Base-by-base conservation (phyloP, 2,329 filamentous ascomycete genomes). In the Pseudocercospora musae region DNA sequence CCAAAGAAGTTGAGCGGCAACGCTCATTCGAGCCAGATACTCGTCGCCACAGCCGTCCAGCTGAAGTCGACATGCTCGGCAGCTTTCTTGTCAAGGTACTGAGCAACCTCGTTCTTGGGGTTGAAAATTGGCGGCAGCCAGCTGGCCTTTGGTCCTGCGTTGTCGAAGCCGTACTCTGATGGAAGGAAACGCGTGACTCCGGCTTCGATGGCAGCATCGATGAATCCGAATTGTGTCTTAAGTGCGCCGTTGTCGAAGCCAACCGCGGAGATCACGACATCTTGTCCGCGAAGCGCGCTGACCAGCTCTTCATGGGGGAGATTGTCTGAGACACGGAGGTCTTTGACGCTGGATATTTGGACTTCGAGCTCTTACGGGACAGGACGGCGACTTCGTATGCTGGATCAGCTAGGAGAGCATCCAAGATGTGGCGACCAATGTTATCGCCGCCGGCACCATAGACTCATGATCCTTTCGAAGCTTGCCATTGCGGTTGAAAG, bases 151-250 rank as follows among this genome's bases (percentile, higher is more conserved):
- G 71, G 65, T 60, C 79, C 75, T 6, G 68, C 63, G 23, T 75
- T 75, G 60, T 79, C 75, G 44, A 72, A 68, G 44, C 76, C 77
- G 59, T 77, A 80, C 59, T 80, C 78, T 29, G 75, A 71, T 8
- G 78, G 78, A 21, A 81, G 70, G 67, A 79, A 78, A 10, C 76
- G 71, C 60, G 69, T 72, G 1, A 80, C 78, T 10, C 76, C 75
- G 4, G 76, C 77, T n/a, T 75, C 72, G 52, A 78, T 62, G 3
- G 75, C 71, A 20, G 78, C 79, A 42, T 80, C 74, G 50, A 80
- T 73, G 29, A 81, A 70, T 9, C 63, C 57, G 37, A 67, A 66
- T 60, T 75, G 73, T 1, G 63, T 52, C 10, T 65, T 62, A 18
- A 76, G 72, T 10, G 68, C 68, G 29, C 71, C 67, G 2, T 70